Evolutionary conservation across 495 filamentous ascomycete genomes (phyloP), one percentile per base, ranked within the genome.

Genomic region (Cenococcum geophilum): DNA sequence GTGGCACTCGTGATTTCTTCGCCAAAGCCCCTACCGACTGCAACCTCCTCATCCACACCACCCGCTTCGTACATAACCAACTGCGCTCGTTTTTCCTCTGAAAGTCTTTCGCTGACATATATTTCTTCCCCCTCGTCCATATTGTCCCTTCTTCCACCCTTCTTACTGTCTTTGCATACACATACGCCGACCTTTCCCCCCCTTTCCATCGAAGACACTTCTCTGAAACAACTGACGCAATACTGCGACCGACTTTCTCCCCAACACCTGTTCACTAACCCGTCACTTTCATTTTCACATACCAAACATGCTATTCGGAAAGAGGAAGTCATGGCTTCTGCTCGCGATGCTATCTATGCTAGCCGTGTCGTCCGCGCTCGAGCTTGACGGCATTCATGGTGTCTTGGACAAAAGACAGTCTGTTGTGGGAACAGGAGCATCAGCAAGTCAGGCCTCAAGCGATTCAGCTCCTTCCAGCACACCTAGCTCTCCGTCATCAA

Each of bases 321-420:
- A 65, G 62, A 62, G 62, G 21, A 48, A 56, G 21, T 65, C 66
- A 57, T 68, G 66, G 66, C 55, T 65, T 20, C 62, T 68, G 36
- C 62, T 65, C 62, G 40, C 59, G 18, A 20, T 65, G n/a, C 36
- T 58, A 25, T 53, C 62, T 8, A 55, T 68, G 45, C 11, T 65
- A 22, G 58, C 62, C 43, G 23, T 68, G 25, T 45, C 58, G 18
- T 64, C 66, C 36, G 65, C 65, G 4, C 36, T 68, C 55, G 16
- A 62, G 55, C 45, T 68, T 54, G 66, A 68, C 40, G 66, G 62
- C 58, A 60, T 68, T 50, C 58, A 58, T 11, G 55, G 37, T 6
- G 64, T 58, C 57, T 21, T 59, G 16, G 66, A 59, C 36, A 49
- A 57, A 34, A 58, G 59, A 55, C 58, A 58, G 22, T 52, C 57